phyloP scores from a whole-genome alignment of 306 rosid species.

The Biancaea sappan region DNA sequence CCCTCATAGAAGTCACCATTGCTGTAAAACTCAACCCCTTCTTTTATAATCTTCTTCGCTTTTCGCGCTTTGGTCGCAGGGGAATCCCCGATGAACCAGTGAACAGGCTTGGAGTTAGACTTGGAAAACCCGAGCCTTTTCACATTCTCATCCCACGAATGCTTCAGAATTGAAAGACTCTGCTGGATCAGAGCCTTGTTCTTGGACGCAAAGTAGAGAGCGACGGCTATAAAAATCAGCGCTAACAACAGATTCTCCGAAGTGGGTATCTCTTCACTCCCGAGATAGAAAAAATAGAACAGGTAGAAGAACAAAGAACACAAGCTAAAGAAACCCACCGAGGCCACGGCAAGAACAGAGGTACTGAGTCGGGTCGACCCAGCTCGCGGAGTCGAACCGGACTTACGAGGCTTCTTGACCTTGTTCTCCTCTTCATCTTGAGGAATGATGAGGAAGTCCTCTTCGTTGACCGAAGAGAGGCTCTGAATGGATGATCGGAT shows the following conservation, averaged over 20 bases:
- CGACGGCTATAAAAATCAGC: constrained; percentile 76
- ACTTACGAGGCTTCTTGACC: constrained; percentile 37
- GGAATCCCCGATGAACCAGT: constrained; percentile 87
- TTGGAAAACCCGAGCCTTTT: constrained; percentile 53
- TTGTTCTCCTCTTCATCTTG: constrained; percentile 48
- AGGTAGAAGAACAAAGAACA: constrained; percentile 43
- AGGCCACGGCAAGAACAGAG: constrained; percentile 42
- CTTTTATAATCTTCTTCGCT: constrained; percentile 53
- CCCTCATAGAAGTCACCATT: constrained; percentile 98
- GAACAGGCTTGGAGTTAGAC: constrained; percentile 60
- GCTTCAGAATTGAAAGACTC: constrained; percentile 49
- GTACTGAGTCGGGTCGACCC: constrained; percentile 46
- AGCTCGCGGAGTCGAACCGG: constrained; percentile 41
- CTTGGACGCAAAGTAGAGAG: constrained; percentile 68
- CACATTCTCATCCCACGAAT: constrained; percentile 62
- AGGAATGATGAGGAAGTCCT: constrained; percentile 36
- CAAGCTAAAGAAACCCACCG: constrained; percentile 45
- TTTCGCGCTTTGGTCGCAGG: constrained; percentile 22
- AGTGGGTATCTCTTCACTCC: constrained; percentile 57
- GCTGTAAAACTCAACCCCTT: constrained; percentile 95
- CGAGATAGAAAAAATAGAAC: constrained; percentile 54
- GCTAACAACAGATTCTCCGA: constrained; percentile 82
- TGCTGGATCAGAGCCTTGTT: constrained; percentile 65
- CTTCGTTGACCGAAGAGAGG: constrained; percentile 70
- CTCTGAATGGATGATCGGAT: constrained; percentile 93